Evolutionary conservation across 768 basidiomycete species (phyloP), one percentile per base, ranked within the genome.

Genomic region (Solioccasus polychromus): DNA sequence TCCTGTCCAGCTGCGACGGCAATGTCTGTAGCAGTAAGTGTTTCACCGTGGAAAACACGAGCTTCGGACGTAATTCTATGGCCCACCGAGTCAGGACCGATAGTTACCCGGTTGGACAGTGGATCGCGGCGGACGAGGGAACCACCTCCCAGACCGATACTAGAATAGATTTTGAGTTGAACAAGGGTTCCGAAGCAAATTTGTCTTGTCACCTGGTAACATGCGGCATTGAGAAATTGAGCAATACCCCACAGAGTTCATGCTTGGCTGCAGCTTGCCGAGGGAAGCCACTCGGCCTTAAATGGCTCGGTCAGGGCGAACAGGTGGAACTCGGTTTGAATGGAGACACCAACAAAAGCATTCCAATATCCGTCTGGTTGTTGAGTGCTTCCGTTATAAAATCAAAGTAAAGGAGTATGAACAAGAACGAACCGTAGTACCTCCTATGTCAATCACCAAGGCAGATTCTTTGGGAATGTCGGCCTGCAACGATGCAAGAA

Each of bases 81-180:
- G 0, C 83, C 83, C 15, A 84, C 80, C 1, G 81, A 85, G 54
- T 82, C 77, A 10, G 83, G 83, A 0, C 83, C 83, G 26, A 85
- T 71, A 0, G 73, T 69, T 20, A 79, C 72, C 39, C 62, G 70
- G 18, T 70, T 64, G 3, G 60, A 58, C 14, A 48, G 42, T 20
- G 66, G 57, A 41, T 58, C 55, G 19, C 61, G 46, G 34, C 72
- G 70, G 19, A 83, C 68, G 30, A 73, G 60, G 8, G 81, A 83
- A 8, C 83, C 83, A 36, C 83, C 83, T 36, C 83, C 83, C 14
- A 85, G 71, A 10, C 78, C 83, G 43, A 83, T 74, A 30, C 77
- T 79, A 42, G 57, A 36, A 31, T 20, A 47, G 38, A 39, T 47
- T 52, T 29, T 40, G 30, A 0, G 35, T 30, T 40, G 36, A 47